phyloP scores from a whole-genome alignment of 148 eudicot genomes.

The Rhododendron ovatum region DNA sequence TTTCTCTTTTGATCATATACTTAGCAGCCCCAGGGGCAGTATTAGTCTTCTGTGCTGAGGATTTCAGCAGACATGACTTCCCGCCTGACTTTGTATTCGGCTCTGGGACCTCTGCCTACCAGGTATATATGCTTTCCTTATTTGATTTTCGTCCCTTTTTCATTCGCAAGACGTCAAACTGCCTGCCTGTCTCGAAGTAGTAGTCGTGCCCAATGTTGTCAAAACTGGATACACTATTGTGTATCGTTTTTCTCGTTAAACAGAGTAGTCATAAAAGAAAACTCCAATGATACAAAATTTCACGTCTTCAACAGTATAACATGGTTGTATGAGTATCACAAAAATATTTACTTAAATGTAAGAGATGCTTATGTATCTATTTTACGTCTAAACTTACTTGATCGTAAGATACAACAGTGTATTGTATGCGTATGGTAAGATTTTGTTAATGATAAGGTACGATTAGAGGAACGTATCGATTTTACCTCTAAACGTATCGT shows the following conservation, averaged over 20 bases:
- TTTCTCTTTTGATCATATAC: background rate
- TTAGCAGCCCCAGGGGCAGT: background rate
- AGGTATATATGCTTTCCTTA: slow-evolving; percentile 13
- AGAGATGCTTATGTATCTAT: too few species aligned
- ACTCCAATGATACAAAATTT: background rate
- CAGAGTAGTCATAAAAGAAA: background rate
- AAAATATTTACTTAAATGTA: too few species aligned
- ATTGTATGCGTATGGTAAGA: too few species aligned
- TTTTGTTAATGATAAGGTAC: too few species aligned
- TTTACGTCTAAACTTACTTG: too few species aligned
- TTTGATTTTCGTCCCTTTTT: background rate
- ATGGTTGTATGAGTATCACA: background rate
- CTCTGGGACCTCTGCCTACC: slow-evolving; percentile 37
- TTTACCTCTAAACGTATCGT: background rate
- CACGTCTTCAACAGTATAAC: background rate
- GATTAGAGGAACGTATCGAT: too few species aligned
- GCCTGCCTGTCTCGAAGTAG: background rate
- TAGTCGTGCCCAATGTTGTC: background rate
- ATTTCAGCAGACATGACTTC: slow-evolving; percentile 27
- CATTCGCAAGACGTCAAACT: background rate
- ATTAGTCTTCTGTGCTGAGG: background rate
- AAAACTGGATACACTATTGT: background rate
- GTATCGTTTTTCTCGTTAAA: background rate
- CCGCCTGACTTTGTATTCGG: slow-evolving; percentile 34
- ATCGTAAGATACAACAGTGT: too few species aligned